Base-by-base conservation (phyloP, 805 yeast genomes). In the Candida bentonensis region DNA sequence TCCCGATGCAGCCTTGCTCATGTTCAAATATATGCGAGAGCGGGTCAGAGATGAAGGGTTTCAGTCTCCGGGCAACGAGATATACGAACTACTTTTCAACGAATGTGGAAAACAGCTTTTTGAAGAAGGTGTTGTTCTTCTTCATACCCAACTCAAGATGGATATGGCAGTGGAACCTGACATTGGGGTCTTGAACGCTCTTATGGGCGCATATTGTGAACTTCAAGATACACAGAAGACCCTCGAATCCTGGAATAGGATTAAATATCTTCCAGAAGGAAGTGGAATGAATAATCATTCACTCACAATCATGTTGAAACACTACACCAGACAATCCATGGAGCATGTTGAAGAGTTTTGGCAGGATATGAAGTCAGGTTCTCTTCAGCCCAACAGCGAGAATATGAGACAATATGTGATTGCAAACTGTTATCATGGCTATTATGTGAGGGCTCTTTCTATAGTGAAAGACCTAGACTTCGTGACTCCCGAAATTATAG, bases 351-450 rank as follows among this genome's bases (percentile, higher is more conserved):
- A 70, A 46, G 66, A 70, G 39, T 72, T 80, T 39, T 83, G 86
- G 81, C 67, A 71, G 44, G 72, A 72, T 46, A 57, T 82, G 22
- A 64, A 64, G 33, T 46, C 53, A 17, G 75, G 67, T 51, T 72
- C 70, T 0, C 59, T 82, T 3, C 50, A 66, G 11, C 83, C 84
- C 0, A 69, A 73, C 47, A 60, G 69, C 27, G 67, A 67, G 7
- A 68, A 78, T 26, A 72, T 70, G 54, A 69, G 68, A 34, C 85
- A 80, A 56, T 78, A 73, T 52, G 58, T 83, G 26, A 72, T 80
- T 46, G 83, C 86, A 0, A 78, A 81, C 56, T 79, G 82, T 47
- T 79, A 78, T 51, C 76, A 77, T 54, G 86, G 81, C 5, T 63
- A 69, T 40, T 70, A 68, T 30, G 69, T 69, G 7, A 69, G 72